phyloP scores from a whole-genome alignment of 345 rosid species.

The Camelina sativa region DNA sequence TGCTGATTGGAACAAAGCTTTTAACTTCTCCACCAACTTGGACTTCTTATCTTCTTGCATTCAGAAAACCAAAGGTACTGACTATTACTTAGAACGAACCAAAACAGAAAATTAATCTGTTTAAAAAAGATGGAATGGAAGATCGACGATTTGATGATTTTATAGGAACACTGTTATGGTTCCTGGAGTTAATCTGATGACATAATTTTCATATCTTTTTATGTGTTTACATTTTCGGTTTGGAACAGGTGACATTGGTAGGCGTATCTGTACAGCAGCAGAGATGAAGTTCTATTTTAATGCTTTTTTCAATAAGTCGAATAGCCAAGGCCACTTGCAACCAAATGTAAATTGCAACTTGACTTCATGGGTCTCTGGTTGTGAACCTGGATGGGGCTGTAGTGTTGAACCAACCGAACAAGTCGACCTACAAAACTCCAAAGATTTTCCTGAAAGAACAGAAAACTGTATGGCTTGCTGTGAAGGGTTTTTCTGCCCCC shows the following conservation, averaged over 20 bases:
- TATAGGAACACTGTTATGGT: conserved; percentile 2
- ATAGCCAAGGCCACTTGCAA: conserved; percentile 48
- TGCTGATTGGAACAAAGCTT: conserved; percentile 84
- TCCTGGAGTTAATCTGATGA: conserved; percentile 22
- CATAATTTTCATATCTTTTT: neutral
- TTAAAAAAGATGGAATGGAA: neutral
- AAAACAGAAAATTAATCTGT: neutral
- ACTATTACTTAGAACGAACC: neutral
- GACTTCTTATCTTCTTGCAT: conserved; percentile 73
- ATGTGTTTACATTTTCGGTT: conserved; percentile 11
- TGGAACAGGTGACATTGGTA: conserved; percentile 54
- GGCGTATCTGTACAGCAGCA: conserved; percentile 75
- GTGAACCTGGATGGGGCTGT: conserved; percentile 99
- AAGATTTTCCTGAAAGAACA: conserved; percentile 64
- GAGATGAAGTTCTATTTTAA: conserved; percentile 77
- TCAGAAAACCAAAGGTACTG: conserved; percentile 60
- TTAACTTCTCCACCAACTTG: conserved; percentile 76
- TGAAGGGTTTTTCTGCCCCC: conserved; percentile 92
- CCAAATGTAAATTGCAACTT: conserved; percentile 82
- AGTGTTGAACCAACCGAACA: conserved; percentile 50
- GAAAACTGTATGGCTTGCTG: conserved; percentile 74
- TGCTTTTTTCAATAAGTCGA: conserved; percentile 52
- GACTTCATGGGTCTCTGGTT: conserved; percentile 83
- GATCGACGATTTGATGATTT: neutral
- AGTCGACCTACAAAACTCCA: conserved; percentile 62